These are phyloP conservation scores for Bacidia gigantensis DNA, from an alignment of 495 filamentous ascomycete genomes.

Conservation along the genomic window DNA sequence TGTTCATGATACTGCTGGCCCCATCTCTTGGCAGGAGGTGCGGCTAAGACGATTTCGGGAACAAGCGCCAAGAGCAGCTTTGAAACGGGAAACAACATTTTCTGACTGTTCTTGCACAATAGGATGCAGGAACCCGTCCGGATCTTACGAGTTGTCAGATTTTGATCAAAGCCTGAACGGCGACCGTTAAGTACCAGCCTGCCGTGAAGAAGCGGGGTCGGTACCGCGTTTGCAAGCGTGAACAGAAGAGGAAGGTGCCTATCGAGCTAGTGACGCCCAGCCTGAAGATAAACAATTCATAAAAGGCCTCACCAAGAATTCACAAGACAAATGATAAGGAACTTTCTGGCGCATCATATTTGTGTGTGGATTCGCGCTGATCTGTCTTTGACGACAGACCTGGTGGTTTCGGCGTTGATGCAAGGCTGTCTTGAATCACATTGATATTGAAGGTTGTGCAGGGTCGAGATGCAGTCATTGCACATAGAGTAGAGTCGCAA, in stretches of 20 bases:
- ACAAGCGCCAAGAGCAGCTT: constrained; percentile 3
- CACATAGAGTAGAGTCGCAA: no score
- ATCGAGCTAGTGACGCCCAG: background rate
- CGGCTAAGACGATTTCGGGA: background rate
- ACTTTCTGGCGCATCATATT: no score
- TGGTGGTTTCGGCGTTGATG: no score
- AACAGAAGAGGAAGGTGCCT: background rate
- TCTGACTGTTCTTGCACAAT: background rate
- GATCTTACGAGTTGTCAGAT: background rate
- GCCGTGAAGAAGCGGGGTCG: background rate
- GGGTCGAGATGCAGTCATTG: no score
- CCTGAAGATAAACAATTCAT: no score
- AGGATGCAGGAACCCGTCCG: background rate
- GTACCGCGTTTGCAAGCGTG: background rate
- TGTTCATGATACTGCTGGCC: constrained; percentile 15
- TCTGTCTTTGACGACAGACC: no score
- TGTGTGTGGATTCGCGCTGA: no score
- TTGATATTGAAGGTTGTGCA: no score
- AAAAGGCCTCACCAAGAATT: no score
- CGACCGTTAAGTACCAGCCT: background rate
- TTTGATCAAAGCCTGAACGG: background rate
- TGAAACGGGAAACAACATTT: background rate
- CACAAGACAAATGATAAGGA: no score
- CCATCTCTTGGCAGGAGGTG: background rate
- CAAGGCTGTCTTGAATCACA: no score